These are phyloP conservation scores for Leccinum fibrillosum DNA, from an alignment of 768 basidiomycete species.

Conservation along the genomic window DNA sequence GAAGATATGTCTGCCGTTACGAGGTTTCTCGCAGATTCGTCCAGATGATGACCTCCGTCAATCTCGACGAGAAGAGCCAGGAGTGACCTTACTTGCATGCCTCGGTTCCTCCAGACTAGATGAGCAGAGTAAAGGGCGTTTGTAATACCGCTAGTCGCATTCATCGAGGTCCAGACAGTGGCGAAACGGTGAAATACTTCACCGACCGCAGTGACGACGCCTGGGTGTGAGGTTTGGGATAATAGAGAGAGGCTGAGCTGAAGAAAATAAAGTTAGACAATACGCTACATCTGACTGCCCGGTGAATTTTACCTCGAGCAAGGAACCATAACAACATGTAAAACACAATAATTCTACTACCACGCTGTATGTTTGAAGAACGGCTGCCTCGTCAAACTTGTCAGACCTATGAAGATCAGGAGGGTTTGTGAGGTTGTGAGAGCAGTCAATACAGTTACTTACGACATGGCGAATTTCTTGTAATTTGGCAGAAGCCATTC, in stretches of 20 bases:
- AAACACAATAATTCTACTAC: constrained; percentile 58
- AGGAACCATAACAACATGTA: constrained; percentile 61
- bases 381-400: constrained; percentile 29
- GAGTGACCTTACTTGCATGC: constrained; percentile 62
- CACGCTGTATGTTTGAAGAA: constrained; percentile 56
- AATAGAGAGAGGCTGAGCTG: constrained; percentile 56
- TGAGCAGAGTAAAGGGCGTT: constrained; percentile 60
- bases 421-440: neutral
- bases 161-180: constrained; percentile 78
- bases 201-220: constrained; percentile 59
- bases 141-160: constrained; percentile 52
- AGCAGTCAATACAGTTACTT: constrained; percentile 5
- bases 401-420: constrained; percentile 23
- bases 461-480: constrained; percentile 53
- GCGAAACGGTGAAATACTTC: constrained; percentile 69
- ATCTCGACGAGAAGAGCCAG: constrained; percentile 63
- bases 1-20: constrained; percentile 56
- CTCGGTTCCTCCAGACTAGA: constrained; percentile 59
- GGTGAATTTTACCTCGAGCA: constrained; percentile 56
- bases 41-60: constrained; percentile 58
- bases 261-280: constrained; percentile 6
- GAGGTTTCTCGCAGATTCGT: constrained; percentile 52
- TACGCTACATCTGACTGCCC: neutral
- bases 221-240: constrained; percentile 46
- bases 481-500: constrained; percentile 76